A percentile compares a stretch with the other conserved stretches of the same genome.
Evolutionary conservation across 2,329 filamentous ascomycete genomes (phyloP).

Genomic region (Blumeriella jaapii): DNA sequence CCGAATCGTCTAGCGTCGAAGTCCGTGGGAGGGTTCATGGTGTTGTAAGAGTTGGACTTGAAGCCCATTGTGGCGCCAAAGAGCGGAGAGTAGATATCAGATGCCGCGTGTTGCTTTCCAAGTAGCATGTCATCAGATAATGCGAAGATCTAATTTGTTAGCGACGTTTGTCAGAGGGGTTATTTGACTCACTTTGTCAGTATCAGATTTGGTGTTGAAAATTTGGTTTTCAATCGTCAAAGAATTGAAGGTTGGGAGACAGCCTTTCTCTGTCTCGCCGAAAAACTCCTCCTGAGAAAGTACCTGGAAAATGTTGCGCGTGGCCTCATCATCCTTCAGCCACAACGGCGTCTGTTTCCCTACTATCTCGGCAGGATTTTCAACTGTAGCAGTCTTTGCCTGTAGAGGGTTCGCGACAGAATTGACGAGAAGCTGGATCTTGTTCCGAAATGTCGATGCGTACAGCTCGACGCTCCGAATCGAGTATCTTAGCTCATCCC

Average conservation of each 20-base stretch:
- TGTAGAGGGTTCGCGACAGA: constrained; percentile 24
- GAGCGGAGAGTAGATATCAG: constrained; percentile 33
- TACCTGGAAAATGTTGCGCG: constrained; percentile 27
- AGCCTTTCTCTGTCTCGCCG: constrained; percentile 28
- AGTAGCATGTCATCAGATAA: constrained; percentile 35
- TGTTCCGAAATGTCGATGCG: constrained; percentile 31
- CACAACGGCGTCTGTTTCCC: constrained; percentile 29
- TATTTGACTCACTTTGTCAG: constrained; percentile 23
- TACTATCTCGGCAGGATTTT: constrained; percentile 20
- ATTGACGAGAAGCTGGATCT: constrained; percentile 34
- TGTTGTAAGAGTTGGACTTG: constrained; percentile 33
- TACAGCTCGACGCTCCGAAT: constrained; percentile 33
- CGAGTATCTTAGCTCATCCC: constrained; percentile 35
- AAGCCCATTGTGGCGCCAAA: constrained; percentile 34
- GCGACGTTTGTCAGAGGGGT: too few species aligned
- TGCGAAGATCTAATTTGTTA: constrained; percentile 28
- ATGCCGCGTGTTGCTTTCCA: constrained; percentile 31
- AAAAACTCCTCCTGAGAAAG: constrained; percentile 34
- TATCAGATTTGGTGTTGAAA: constrained; percentile 32
- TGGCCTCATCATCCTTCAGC: constrained; percentile 28
- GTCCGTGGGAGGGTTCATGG: constrained; percentile 26
- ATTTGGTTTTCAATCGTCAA: constrained; percentile 34
- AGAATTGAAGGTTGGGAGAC: constrained; percentile 35
- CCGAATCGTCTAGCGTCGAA: constrained; percentile 27
- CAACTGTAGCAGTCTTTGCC: constrained; percentile 9